Evolutionary conservation across 2,329 filamentous ascomycete species (phyloP).

Genomic region (Calonectria pauciramosa): DNA sequence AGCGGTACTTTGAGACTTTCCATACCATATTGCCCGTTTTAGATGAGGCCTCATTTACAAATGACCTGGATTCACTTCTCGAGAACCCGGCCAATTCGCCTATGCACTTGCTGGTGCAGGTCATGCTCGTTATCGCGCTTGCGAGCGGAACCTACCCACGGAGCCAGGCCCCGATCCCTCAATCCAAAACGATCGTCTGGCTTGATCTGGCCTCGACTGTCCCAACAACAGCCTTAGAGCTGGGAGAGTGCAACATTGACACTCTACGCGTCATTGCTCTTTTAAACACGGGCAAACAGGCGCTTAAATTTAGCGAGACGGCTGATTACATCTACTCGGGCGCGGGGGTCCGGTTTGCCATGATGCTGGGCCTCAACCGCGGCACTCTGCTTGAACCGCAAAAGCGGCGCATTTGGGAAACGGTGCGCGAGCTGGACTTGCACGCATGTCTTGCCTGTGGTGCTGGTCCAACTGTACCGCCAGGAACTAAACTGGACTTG

Average conservation of each 20-base stretch:
- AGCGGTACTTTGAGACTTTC: background rate
- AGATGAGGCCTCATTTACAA: background rate
- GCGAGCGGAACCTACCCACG: background rate
- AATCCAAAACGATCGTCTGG: background rate
- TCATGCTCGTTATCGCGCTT: background rate
- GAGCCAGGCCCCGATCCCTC: background rate
- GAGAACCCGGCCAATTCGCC: background rate
- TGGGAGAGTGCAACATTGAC: background rate
- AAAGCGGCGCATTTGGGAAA: background rate
- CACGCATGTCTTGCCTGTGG: background rate
- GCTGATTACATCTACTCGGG: constrained; percentile 1
- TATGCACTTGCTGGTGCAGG: background rate
- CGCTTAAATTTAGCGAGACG: background rate
- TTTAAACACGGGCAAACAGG: background rate
- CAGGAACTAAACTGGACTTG: background rate
- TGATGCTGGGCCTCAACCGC: background rate
- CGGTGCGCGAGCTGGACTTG: background rate
- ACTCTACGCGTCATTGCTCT: background rate
- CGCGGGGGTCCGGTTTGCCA: background rate
- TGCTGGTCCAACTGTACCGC: background rate
- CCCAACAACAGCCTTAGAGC: background rate
- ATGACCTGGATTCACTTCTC: background rate
- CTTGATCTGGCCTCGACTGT: background rate
- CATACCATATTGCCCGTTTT: background rate
- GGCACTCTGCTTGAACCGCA: background rate